Evolutionary conservation across 1,284 basidiomycete genomes (phyloP).

Genomic region (Heliocybe sulcata): DNA sequence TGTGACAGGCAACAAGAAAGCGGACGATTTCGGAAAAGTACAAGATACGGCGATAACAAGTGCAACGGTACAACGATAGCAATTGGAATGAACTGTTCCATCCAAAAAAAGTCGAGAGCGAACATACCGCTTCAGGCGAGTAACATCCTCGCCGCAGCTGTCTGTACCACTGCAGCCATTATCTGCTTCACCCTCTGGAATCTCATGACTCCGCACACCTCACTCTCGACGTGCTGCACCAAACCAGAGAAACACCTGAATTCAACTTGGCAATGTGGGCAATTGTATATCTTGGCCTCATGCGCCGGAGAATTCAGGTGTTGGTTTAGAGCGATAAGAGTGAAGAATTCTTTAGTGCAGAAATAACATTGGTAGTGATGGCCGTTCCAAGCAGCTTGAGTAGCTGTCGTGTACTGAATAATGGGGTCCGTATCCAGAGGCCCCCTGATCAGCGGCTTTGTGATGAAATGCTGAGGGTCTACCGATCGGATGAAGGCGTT

Average conservation of each 20-base stretch:
- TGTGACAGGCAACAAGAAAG: no score
- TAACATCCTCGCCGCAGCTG: no score
- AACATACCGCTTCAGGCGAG: no score
- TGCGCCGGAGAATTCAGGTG: slow-evolving; percentile 95
- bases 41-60: no score
- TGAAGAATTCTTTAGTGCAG: slow-evolving; percentile 57
- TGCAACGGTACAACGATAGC: no score
- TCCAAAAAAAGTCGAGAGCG: no score
- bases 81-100: no score
- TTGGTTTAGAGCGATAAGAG: slow-evolving; percentile 78
- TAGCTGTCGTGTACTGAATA: not conserved
- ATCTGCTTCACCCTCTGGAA: not conserved
- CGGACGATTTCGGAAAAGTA: no score
- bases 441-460: not conserved
- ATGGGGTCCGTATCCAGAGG: not conserved
- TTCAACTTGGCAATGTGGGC: not conserved
- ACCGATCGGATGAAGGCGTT: not conserved
- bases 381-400: not conserved
- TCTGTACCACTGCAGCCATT: not conserved
- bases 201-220: not conserved
- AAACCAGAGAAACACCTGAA: not conserved
- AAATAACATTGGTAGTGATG: not conserved
- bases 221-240: slow-evolving; percentile 2
- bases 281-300: not conserved
- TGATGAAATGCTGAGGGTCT: not conserved